Conservation (phyloP, 2,329 filamentous ascomycete species). For the Aspergillus chevalieri region DNA sequence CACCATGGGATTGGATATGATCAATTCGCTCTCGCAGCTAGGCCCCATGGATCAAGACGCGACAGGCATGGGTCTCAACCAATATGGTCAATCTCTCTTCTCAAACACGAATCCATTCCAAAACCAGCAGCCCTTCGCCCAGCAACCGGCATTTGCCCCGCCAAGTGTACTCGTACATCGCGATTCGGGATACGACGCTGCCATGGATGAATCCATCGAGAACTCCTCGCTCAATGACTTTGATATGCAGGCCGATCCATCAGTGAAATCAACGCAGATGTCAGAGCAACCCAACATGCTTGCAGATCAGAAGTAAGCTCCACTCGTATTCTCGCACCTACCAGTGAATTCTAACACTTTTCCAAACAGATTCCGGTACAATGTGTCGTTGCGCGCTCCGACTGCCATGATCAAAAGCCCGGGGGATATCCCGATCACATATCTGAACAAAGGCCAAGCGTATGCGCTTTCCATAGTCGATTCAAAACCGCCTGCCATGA, state of each 20-base stretch:
- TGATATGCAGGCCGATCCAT: constrained; percentile 47
- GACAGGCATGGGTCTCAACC: constrained; percentile 59
- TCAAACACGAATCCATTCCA: constrained; percentile 52
- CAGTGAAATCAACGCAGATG: constrained; percentile 41
- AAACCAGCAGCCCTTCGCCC: constrained; percentile 66
- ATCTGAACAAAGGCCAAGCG: constrained; percentile 94
- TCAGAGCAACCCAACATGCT: constrained; percentile 22
- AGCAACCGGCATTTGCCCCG: constrained; percentile 58
- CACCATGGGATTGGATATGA: constrained; percentile 64
- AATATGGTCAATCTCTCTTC: constrained; percentile 55
- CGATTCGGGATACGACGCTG: constrained; percentile 70
- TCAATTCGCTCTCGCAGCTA: constrained; percentile 70
- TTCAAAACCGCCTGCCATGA: constrained; percentile 57
- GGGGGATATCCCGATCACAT: constrained; percentile 93
- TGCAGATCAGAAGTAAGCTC: constrained; percentile 49
- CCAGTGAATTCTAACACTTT: constrained; percentile 9
- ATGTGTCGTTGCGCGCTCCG: constrained; percentile 82
- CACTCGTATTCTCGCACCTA: constrained; percentile 13
- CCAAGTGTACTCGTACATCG: constrained; percentile 73
- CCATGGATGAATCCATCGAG: constrained; percentile 63
- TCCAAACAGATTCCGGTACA: constrained; percentile 66
- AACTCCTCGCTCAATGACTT: constrained; percentile 59
- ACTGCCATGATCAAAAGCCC: constrained; percentile 86
- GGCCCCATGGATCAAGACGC: constrained; percentile 50
- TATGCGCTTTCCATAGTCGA: constrained; percentile 84